phyloP scores from a whole-genome alignment of 2,329 filamentous ascomycete species.

The Aspergillus chevalieri region DNA sequence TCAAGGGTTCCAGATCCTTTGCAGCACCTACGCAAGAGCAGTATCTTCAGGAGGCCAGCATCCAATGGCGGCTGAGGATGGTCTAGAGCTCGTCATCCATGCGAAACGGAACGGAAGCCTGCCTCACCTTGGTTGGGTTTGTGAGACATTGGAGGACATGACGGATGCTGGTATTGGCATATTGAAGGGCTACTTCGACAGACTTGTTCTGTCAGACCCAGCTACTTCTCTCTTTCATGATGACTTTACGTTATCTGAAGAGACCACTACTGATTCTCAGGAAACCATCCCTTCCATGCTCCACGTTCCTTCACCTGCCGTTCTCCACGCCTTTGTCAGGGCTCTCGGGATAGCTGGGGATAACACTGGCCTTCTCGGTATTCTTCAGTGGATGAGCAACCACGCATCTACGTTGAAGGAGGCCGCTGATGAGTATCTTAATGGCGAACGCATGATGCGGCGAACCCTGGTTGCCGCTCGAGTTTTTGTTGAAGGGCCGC shows the following conservation, averaged over 20 bases:
- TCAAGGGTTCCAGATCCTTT: conserved; percentile 31
- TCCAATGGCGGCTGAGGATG: conserved; percentile 21
- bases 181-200: conserved; percentile 32
- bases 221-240: conserved; percentile 17
- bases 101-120: conserved; percentile 7
- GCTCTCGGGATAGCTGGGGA: conserved; percentile 37
- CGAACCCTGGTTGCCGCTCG: conserved; percentile 35
- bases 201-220: conserved; percentile 26
- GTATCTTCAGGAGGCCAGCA: conserved; percentile 26
- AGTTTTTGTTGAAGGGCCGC: conserved; percentile 34
- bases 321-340: conserved; percentile 38
- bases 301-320: conserved; percentile 32
- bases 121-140: conserved; percentile 1
- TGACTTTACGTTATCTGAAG: conserved; percentile 9
- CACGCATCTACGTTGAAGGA: conserved; percentile 28
- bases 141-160: conserved; percentile 22
- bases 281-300: conserved; percentile 25
- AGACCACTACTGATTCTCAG: conserved; percentile 7
- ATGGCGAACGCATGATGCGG: conserved; percentile 34
- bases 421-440: conserved; percentile 28
- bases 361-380: conserved; percentile 31
- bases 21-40: conserved; percentile 30
- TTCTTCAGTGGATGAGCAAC: conserved; percentile 39
- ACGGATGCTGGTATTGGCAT: conserved; percentile 23
- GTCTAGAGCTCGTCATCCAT: conserved; percentile 18